Evolutionary conservation across 768 basidiomycete genomes (phyloP).

Genomic region (Leccinellum rugosiceps): DNA sequence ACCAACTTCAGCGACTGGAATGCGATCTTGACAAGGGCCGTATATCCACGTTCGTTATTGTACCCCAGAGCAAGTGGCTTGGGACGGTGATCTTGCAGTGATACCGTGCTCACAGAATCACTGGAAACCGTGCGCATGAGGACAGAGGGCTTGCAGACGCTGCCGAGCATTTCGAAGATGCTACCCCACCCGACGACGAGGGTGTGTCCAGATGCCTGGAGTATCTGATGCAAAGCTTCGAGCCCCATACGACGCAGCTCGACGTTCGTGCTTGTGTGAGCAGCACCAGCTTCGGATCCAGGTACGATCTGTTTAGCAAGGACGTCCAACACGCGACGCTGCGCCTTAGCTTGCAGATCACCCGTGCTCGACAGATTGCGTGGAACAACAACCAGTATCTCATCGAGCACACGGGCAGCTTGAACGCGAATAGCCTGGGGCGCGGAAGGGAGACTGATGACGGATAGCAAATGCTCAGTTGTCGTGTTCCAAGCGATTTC

Average conservation of each 20-base stretch:
- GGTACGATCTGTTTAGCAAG: conserved; percentile 75
- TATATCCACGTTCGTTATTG: conserved; percentile 66
- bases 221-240: conserved; percentile 84
- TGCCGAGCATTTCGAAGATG: conserved; percentile 89
- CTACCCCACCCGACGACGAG: conserved; percentile 90
- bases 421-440: conserved; percentile 82
- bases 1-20: conserved; percentile 94
- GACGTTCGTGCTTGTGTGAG: conserved; percentile 48
- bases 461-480: conserved; percentile 74
- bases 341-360: conserved; percentile 66
- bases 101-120: conserved; percentile 43
- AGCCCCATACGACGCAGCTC: conserved; percentile 87
- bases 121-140: conserved; percentile 35
- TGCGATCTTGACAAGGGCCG: conserved; percentile 80
- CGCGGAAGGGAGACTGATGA: conserved; percentile 66
- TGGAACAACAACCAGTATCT: conserved; percentile 75
- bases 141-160: conserved; percentile 67
- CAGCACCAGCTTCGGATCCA: conserved; percentile 35
- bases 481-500: conserved; percentile 83
- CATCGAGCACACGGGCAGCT: conserved; percentile 83
- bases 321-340: conserved; percentile 81
- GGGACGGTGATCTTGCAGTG: conserved; percentile 37
- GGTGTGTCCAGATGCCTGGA: conserved; percentile 90
- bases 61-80: conserved; percentile 52
- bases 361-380: conserved; percentile 60